These are phyloP conservation scores for Termitomyces bulborhizus DNA, from an alignment of 768 basidiomycete genomes.

Conservation along the genomic window DNA sequence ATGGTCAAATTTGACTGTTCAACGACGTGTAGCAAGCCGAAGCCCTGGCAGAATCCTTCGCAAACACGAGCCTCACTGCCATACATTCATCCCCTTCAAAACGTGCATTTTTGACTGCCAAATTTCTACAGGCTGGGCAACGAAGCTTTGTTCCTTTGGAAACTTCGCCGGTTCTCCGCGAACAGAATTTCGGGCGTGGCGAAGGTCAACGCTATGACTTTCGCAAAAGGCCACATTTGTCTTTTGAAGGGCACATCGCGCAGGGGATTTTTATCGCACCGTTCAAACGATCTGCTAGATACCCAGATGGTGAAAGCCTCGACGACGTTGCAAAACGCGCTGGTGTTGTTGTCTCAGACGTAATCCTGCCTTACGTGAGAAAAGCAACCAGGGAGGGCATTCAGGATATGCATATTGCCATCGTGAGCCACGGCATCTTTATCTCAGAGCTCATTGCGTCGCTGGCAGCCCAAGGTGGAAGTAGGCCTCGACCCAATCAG, in stretches of 20 bases:
- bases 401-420: constrained; percentile 44
- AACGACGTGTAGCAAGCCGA: constrained; percentile 46
- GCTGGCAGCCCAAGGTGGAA: constrained; percentile 35
- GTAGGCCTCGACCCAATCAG: constrained; percentile 17
- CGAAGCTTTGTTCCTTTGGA: constrained; percentile 36
- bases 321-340: constrained; percentile 59
- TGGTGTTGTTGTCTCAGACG: constrained; percentile 38
- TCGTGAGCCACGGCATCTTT: constrained; percentile 75
- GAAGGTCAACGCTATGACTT: constrained; percentile 55
- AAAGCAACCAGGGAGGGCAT: constrained; percentile 29
- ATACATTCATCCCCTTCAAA: constrained; percentile 65
- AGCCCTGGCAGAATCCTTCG: constrained; percentile 51
- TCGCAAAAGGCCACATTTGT: constrained; percentile 21
- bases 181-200: constrained; percentile 64
- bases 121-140: constrained; percentile 47
- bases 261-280: constrained; percentile 48
- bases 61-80: constrained; percentile 38
- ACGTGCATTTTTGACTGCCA: constrained; percentile 58
- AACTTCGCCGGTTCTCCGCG: constrained; percentile 48
- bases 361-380: constrained; percentile 52
- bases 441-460: constrained; percentile 54
- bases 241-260: constrained; percentile 43
- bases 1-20: not conserved
- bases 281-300: constrained; percentile 39
- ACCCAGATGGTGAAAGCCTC: constrained; percentile 68